phyloP scores from a whole-genome alignment of 192 early-diverging fungal genomes.

The Entophlyctis helioformis region DNA sequence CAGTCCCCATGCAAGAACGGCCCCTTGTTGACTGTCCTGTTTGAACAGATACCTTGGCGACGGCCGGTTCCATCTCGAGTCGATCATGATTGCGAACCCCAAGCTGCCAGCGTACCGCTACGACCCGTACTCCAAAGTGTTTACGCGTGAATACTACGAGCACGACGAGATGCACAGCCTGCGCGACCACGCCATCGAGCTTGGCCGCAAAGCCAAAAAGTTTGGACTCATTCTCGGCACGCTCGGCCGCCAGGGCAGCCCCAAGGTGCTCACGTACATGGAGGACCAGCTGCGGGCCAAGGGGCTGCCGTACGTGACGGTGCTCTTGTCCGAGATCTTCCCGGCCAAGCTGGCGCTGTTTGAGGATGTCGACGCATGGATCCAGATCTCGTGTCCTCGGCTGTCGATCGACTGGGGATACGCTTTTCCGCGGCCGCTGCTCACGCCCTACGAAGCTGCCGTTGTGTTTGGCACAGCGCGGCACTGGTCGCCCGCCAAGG shows the following conservation, averaged over 20 bases:
- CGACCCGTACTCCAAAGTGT: conserved; percentile 86
- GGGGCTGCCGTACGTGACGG: conserved; percentile 50
- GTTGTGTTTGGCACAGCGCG: conserved; percentile 68
- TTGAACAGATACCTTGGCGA: conserved; percentile 55
- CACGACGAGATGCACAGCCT: conserved; percentile 84
- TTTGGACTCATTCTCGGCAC: conserved; percentile 92
- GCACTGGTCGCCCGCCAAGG: conserved; percentile 68
- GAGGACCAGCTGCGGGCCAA: conserved; percentile 50
- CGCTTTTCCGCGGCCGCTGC: conserved; percentile 78
- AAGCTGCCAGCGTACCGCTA: conserved; percentile 78
- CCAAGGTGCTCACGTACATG: conserved; percentile 74
- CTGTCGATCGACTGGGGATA: conserved; percentile 99
- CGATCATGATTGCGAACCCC: conserved; percentile 98
- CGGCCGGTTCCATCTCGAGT: conserved; percentile 95
- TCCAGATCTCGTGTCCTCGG: conserved; percentile 93
- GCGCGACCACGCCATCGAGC: conserved; percentile 70
- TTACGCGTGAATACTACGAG: conserved; percentile 89
- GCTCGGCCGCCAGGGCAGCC: conserved; percentile 89
- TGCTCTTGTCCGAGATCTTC: conserved; percentile 91
- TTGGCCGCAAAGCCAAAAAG: conserved; percentile 57
- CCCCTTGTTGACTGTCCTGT: not conserved
- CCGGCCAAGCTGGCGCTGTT: conserved; percentile 86
- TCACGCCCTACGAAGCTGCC: conserved; percentile 91
- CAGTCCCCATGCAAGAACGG: not conserved
- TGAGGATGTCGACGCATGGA: conserved; percentile 63